Percentiles rank a stretch among this genome's conserved stretches.
phyloP scores from a whole-genome alignment of 2,329 filamentous ascomycete genomes.

The Cladosporium sp. region DNA sequence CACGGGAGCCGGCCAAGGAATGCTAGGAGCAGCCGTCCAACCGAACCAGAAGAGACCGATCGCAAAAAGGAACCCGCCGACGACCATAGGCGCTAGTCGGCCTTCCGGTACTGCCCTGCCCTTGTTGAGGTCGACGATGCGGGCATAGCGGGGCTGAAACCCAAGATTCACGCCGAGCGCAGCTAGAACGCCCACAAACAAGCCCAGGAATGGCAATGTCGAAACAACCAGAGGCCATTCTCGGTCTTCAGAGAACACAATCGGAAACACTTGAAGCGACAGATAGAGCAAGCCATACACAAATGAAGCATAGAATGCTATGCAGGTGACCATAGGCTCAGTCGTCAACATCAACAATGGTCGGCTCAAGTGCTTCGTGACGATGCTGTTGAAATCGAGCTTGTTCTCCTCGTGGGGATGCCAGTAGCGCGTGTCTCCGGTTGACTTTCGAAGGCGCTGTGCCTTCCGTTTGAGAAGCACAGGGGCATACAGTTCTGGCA shows the following conservation, averaged over 20 bases:
- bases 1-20: constrained; percentile 38
- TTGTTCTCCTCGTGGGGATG: constrained; percentile 42
- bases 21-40: constrained; percentile 35
- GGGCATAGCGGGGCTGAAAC: constrained; percentile 34
- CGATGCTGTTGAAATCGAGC: constrained; percentile 34
- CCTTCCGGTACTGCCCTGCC: constrained; percentile 31
- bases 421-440: constrained; percentile 40
- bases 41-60: constrained; percentile 32
- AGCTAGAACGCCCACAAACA: constrained; percentile 40
- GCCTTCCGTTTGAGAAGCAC: constrained; percentile 44
- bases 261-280: constrained; percentile 43
- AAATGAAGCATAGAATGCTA: constrained; percentile 34
- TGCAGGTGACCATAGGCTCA: constrained; percentile 43
- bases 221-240: constrained; percentile 38
- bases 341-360: constrained; percentile 41
- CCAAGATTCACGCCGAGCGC: constrained; percentile 38
- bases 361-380: constrained; percentile 39
- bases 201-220: constrained; percentile 41
- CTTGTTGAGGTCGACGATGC: constrained; percentile 31
- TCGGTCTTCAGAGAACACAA: constrained; percentile 41
- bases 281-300: constrained; percentile 44
- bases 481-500: constrained; percentile 49
- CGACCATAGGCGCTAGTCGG: constrained; percentile 39
- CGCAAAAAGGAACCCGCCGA: constrained; percentile 40
- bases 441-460: constrained; percentile 49